These are phyloP conservation scores for Hymenochaete sp. DNA, from an alignment of 1,284 basidiomycete genomes.

Conservation along the genomic window DNA sequence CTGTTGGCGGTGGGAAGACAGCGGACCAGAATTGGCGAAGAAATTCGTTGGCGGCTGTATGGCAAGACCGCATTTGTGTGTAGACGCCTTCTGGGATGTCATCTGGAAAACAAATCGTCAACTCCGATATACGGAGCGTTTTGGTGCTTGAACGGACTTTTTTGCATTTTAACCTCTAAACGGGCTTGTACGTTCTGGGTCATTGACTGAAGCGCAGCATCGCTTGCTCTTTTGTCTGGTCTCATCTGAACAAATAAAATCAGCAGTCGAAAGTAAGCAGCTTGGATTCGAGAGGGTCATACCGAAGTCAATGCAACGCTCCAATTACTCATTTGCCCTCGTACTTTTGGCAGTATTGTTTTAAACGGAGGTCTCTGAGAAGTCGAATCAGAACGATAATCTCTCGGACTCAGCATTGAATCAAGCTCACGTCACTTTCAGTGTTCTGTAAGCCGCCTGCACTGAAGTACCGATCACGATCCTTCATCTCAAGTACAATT, in stretches of 20 bases:
- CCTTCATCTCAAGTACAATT: slow-evolving; percentile 78
- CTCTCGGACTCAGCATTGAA: neutral
- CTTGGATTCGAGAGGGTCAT: slow-evolving; percentile 13
- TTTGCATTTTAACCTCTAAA: slow-evolving; percentile 53
- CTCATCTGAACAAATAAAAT: slow-evolving; percentile 36
- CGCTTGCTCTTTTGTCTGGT: slow-evolving; percentile 55
- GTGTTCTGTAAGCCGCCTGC: slow-evolving; percentile 26
- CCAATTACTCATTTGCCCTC: slow-evolving; percentile 48
- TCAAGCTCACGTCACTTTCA: slow-evolving; percentile 12
- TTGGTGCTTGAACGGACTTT: slow-evolving; percentile 37
- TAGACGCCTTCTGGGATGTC: slow-evolving; percentile 75
- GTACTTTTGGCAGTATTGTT: slow-evolving; percentile 30
- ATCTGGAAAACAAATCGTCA: slow-evolving; percentile 35
- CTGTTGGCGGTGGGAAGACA: slow-evolving; percentile 67
- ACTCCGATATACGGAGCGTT: slow-evolving; percentile 5
- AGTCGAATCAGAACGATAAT: neutral
- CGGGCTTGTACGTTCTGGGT: slow-evolving; percentile 66
- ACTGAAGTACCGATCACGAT: slow-evolving; percentile 70
- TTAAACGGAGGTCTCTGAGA: slow-evolving; percentile 9
- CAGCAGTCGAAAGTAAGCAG: slow-evolving; percentile 1
- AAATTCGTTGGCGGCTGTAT: slow-evolving; percentile 92
- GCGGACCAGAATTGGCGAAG: slow-evolving; percentile 93
- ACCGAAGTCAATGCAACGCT: slow-evolving; percentile 50
- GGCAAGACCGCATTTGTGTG: slow-evolving; percentile 77
- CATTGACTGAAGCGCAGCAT: slow-evolving; percentile 64